These are phyloP conservation scores for Trichosporon sp. DNA, from an alignment of 1,284 basidiomycete genomes.

Conservation along the genomic window DNA sequence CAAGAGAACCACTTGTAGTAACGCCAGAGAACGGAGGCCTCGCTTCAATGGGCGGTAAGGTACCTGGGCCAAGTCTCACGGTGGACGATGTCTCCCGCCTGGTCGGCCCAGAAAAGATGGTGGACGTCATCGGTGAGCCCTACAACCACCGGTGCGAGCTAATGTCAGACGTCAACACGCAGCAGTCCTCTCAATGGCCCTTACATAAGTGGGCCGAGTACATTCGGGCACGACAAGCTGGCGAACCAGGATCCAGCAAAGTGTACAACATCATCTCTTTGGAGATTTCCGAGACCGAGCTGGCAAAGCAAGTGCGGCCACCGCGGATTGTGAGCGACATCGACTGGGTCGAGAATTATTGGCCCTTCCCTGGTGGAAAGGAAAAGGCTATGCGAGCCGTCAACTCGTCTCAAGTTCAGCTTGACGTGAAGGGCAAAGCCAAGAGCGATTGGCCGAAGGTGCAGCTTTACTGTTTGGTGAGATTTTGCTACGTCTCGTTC, in stretches of 20 bases:
- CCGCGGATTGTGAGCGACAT: conserved; percentile 79
- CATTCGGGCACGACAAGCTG: conserved; percentile 47
- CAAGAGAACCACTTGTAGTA: conserved; percentile 40
- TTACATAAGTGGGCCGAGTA: conserved; percentile 87
- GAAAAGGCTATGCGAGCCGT: conserved; percentile 13
- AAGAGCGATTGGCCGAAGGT: conserved; percentile 72
- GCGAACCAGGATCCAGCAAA: conserved; percentile 49
- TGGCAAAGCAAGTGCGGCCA: conserved; percentile 70
- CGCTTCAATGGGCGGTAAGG: conserved; percentile 38
- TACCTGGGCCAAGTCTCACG: conserved; percentile 37
- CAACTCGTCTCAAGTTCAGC: conserved; percentile 33
- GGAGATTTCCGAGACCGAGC: conserved; percentile 70
- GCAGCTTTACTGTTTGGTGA: conserved; percentile 93
- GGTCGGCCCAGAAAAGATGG: conserved; percentile 67
- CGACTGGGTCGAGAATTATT: conserved; percentile 95
- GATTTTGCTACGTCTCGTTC: conserved; percentile 34
- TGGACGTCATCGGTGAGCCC: conserved; percentile 79
- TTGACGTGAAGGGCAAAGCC: conserved; percentile 3
- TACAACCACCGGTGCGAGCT: neutral
- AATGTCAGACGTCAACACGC: conserved; percentile 67
- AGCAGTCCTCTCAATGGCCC: conserved; percentile 75
- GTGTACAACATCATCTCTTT: conserved; percentile 85
- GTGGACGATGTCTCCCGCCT: conserved; percentile 67
- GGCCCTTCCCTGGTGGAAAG: conserved; percentile 54
- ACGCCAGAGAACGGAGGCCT: conserved; percentile 40